These are phyloP conservation scores for Cutaneotrichosporon sp. DNA, from an alignment of 1,284 basidiomycete species.

Conservation along the genomic window DNA sequence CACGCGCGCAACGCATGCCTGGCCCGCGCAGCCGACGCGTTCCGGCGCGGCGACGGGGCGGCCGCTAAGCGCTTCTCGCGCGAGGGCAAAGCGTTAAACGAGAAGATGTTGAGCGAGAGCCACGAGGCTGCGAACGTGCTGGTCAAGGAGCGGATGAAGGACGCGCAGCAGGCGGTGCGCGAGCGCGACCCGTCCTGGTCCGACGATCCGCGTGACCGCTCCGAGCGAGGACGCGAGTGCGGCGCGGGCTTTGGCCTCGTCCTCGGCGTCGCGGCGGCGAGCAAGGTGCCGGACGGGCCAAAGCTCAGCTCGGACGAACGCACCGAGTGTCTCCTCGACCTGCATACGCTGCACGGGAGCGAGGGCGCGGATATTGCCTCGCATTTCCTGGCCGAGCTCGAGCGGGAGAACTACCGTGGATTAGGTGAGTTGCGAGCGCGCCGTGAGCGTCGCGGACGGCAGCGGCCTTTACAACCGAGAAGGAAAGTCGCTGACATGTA, in stretches of 20 bases:
- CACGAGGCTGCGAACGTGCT: slow-evolving; percentile 72
- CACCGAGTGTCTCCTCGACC: slow-evolving; percentile 74
- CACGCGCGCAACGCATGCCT: slow-evolving; percentile 91
- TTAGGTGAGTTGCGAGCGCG: slow-evolving; percentile 60
- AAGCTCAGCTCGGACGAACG: slow-evolving; percentile 73
- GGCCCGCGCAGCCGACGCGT: slow-evolving; percentile 92
- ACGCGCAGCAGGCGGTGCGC: slow-evolving; percentile 73
- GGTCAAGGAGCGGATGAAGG: slow-evolving; percentile 72
- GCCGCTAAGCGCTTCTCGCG: slow-evolving; percentile 89
- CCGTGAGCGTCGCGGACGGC: neutral
- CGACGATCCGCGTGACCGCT: slow-evolving; percentile 77
- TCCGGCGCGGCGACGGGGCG: slow-evolving; percentile 88
- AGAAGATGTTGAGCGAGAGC: slow-evolving; percentile 82
- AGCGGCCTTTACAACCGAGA: too few species aligned
- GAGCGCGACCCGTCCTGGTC: slow-evolving; percentile 69
- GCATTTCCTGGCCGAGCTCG: slow-evolving; percentile 83
- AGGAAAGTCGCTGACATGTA: slow-evolving; percentile 37
- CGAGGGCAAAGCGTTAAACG: slow-evolving; percentile 89
- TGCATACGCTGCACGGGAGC: slow-evolving; percentile 83
- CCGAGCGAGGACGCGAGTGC: slow-evolving; percentile 69
- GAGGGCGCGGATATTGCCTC: slow-evolving; percentile 90
- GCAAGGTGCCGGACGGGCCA: slow-evolving; percentile 56
- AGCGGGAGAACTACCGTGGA: slow-evolving; percentile 79
- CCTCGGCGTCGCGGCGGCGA: slow-evolving; percentile 72
- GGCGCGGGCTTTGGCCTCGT: slow-evolving; percentile 80